Base-by-base conservation (phyloP, 805 yeast species). In the Candida insectorum region DNA sequence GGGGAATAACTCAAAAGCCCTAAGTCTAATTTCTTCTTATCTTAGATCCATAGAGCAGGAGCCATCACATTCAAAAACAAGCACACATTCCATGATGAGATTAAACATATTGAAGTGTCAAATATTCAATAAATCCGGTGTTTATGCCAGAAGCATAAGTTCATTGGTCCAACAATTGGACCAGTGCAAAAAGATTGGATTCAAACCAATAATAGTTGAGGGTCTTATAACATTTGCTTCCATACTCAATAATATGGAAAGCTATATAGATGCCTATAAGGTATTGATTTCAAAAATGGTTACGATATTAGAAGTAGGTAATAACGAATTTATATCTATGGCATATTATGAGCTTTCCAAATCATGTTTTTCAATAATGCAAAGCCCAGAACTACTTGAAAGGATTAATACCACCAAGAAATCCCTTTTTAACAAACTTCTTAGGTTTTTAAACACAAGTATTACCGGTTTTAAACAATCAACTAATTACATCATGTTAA, bases 91-190 rank as follows among this genome's bases (percentile, higher is more conserved):
- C 64, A 60, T 61, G 23, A 54, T 77, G 15, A 64, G 63, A 45
- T 65, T 72, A 35, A 73, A 67, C 29, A 44, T 77, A 8, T 45
- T 77, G 31, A 71, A 73, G 44, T 67, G 76, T 26, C 47, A 58
- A 10, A 60, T 76, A 1, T 54, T 77, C 37, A 44, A 69, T 16
- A 44, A 55, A 4, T 51, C 71, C 11, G 69, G 73, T 0, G 54
- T 65, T 4, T 73, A 77, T 10, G 52, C 70, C 7, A 62, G 81
- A 36, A 76, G 74, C 0, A 41, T 81, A 6, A 69, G 81, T 0
- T 48, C 70, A 13, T 46, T 79, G 0, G 49, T 74, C 5, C 75
- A 74, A 40, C 65, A 77, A 32, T 53, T 81, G 2, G 67, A 71
- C 29, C 47, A 64, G 9, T 73, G 83, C 0, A 64, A 66, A 14